Base-by-base conservation (phyloP, 805 yeast genomes). In the Ogataea siamensis region DNA sequence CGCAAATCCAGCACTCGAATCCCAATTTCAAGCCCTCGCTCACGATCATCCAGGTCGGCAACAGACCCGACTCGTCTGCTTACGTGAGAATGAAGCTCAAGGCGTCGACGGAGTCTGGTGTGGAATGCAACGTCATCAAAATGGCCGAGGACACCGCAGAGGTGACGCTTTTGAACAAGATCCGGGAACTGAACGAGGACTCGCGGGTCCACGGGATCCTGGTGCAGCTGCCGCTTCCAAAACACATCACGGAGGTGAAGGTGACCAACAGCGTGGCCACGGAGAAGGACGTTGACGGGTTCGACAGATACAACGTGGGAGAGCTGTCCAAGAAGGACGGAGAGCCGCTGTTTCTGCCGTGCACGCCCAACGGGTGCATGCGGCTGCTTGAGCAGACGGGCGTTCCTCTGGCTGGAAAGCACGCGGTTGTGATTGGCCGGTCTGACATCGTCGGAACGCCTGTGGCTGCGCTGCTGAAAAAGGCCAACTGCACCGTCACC, bases 391-490 rank as follows among this genome's bases (percentile, higher is more conserved):
- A 75, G 47, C 70, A 74, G 46, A 69, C 83, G 21, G 73, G 76
- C 13, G 73, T 82, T 15, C 60, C 65, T 7, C 57, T 84, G 31
- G 57, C 65, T 21, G 93, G 93, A 46, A 73, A 80, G 43, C 72
- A 77, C 53, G 91, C 89, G n/a, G 93, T 85, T 28, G 88, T 85
- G 15, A 66, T 85, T 46, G 95, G 95, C 33, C 74, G 95, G 64
- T 82, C 89, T 25, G 91, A 85, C 62, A 85, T 85, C 49, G 95
- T 85, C 20, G 95, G 95, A 44, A 75, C 80, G 37, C 95, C 95
- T 27, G 77, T 84, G 40, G 78, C 91, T 28, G 74, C 80, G 23
- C 66, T 85, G 58, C 67, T 85, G 54, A 80, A 76, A 53, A 77
- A 78, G 58, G 76, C 76, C 47, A 73, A 85, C 57, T 87, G 91